These are phyloP conservation scores for Irpex rosettiformis DNA, from an alignment of 1,284 basidiomycete genomes.

Conservation along the genomic window DNA sequence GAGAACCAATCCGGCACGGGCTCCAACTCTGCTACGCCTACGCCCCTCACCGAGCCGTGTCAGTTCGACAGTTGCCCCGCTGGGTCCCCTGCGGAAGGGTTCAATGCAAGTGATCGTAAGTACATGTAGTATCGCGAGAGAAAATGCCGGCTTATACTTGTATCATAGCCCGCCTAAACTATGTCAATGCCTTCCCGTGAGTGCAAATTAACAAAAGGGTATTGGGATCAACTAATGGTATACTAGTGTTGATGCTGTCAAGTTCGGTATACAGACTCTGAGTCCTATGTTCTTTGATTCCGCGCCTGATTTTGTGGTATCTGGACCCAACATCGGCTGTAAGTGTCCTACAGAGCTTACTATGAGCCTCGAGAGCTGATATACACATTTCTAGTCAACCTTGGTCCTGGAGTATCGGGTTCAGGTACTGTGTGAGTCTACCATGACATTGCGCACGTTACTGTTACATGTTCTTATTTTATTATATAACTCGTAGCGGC, in stretches of 20 bases:
- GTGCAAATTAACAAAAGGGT: slow-evolving; percentile 28
- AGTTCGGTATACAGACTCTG: slow-evolving; percentile 45
- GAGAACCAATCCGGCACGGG: slow-evolving; percentile 40
- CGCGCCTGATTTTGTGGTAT: slow-evolving; percentile 48
- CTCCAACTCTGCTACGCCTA: slow-evolving; percentile 27
- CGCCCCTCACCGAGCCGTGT: slow-evolving; percentile 31
- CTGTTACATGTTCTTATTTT: background rate
- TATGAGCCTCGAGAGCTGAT: background rate
- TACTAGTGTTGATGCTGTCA: slow-evolving; percentile 38
- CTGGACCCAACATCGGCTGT: slow-evolving; percentile 48
- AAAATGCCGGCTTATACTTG: background rate
- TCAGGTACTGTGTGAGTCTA: slow-evolving; percentile 44
- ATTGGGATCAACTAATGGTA: background rate
- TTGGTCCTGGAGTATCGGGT: slow-evolving; percentile 28
- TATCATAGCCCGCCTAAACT: slow-evolving; percentile 34
- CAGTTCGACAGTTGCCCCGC: slow-evolving; percentile 40
- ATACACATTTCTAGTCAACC: slow-evolving; percentile 31
- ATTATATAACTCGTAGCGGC: slow-evolving; percentile 32
- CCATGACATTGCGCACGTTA: background rate
- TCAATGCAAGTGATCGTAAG: slow-evolving; percentile 39
- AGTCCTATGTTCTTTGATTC: slow-evolving; percentile 40
- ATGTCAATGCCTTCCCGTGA: slow-evolving; percentile 29
- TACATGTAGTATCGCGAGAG: background rate
- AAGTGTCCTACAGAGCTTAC: background rate
- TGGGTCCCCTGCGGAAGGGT: slow-evolving; percentile 41